phyloP scores from a whole-genome alignment of 1,284 basidiomycete genomes.

The Hemileccinum hortonii region DNA sequence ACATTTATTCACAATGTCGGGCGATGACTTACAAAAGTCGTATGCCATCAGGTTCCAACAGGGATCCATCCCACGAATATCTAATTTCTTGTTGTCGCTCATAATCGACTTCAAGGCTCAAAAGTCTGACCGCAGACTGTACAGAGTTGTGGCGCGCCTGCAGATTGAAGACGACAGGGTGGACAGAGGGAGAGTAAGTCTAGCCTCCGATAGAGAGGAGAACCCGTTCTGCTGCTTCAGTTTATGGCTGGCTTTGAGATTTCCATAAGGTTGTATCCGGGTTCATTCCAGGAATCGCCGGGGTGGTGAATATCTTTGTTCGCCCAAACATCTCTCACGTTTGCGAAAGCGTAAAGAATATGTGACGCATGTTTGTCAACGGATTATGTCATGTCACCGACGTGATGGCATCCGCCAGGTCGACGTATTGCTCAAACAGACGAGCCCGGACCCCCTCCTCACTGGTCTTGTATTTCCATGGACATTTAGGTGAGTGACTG shows the following conservation, averaged over 20 bases:
- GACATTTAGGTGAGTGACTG: too few species aligned
- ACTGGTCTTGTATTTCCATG: too few species aligned
- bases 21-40: slow-evolving; percentile 61
- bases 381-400: too few species aligned
- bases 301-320: slow-evolving; percentile 88
- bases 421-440: too few species aligned
- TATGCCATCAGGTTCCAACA: slow-evolving; percentile 97
- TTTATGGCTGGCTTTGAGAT: slow-evolving; percentile 89
- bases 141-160: slow-evolving; percentile 75
- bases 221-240: slow-evolving; percentile 85
- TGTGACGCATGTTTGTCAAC: too few species aligned
- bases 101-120: slow-evolving; percentile 84
- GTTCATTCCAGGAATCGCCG: slow-evolving; percentile 88
- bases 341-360: slow-evolving; percentile 87
- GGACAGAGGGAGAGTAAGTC: slow-evolving; percentile 82
- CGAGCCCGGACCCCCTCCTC: too few species aligned
- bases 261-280: slow-evolving; percentile 88
- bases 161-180: slow-evolving; percentile 70
- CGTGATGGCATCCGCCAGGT: too few species aligned
- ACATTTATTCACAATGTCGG: slow-evolving; percentile 12
- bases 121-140: slow-evolving; percentile 68
- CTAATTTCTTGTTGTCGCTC: slow-evolving; percentile 78
- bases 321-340: slow-evolving; percentile 88
- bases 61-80: slow-evolving; percentile 82
- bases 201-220: slow-evolving; percentile 89